Percentiles rank a stretch among this genome's conserved stretches.
Evolutionary conservation across 306 rosid species (phyloP).

Genomic region (Cyclanthera cordifolia): DNA sequence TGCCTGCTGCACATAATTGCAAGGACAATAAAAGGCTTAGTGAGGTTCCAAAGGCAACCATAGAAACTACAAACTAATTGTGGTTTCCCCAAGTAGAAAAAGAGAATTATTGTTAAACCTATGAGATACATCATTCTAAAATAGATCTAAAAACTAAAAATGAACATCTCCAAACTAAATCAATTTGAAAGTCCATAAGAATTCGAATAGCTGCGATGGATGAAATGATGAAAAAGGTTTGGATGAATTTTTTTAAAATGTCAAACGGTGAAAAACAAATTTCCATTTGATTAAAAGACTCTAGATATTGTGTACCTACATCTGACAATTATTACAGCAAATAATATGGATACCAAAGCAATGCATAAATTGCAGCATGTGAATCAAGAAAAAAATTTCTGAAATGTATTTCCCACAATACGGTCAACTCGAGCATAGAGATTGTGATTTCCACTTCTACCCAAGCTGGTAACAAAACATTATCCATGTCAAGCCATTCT

Average conservation of each 20-base stretch:
- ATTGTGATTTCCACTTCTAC: not conserved
- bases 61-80: not conserved
- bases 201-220: no score
- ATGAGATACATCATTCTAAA: no score
- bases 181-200: no score
- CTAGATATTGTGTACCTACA: not conserved
- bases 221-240: not conserved
- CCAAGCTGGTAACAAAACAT: not conserved
- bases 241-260: not conserved
- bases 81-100: not conserved
- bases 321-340: not conserved
- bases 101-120: not conserved
- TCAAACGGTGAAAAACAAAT: not conserved
- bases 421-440: not conserved
- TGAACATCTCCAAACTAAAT: no score
- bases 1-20: not conserved
- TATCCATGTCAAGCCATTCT: not conserved
- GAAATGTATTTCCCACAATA: not conserved
- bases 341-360: not conserved
- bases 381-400: not conserved
- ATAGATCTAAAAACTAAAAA: no score
- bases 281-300: not conserved
- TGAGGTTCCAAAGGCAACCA: not conserved
- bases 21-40: not conserved
- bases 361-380: not conserved